These are phyloP conservation scores for Aristolochia californica DNA, from an alignment of 164 flowering plant genomes.

Conservation along the genomic window DNA sequence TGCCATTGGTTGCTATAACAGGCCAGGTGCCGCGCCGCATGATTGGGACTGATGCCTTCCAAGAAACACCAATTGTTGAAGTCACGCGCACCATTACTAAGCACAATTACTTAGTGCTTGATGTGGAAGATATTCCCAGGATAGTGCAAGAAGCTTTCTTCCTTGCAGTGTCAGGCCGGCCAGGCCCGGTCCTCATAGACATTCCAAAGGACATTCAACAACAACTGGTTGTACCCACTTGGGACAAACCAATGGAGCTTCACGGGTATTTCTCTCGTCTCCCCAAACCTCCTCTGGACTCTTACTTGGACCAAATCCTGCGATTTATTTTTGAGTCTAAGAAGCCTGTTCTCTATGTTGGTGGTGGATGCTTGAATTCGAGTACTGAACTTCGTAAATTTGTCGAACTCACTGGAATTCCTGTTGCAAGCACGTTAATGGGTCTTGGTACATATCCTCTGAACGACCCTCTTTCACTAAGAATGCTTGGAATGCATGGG, in stretches of 20 bases:
- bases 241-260: constrained; percentile 34
- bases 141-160: constrained; percentile 48
- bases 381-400: constrained; percentile 43
- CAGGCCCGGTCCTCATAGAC: constrained; percentile 63
- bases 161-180: constrained; percentile 43
- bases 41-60: constrained; percentile 69
- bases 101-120: constrained; percentile 52
- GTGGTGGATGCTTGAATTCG: constrained; percentile 64
- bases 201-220: constrained; percentile 62
- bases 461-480: constrained; percentile 35
- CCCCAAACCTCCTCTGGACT: constrained; percentile 24
- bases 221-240: constrained; percentile 42
- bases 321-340: constrained; percentile 44
- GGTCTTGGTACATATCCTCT: constrained; percentile 49
- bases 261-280: constrained; percentile 39
- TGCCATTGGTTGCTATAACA: constrained; percentile 55
- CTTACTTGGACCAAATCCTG: constrained; percentile 40
- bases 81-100: constrained; percentile 57
- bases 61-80: constrained; percentile 67
- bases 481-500: constrained; percentile 76
- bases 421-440: constrained; percentile 65
- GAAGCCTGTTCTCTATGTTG: constrained; percentile 56
- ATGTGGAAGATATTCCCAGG: constrained; percentile 55
- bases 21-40: constrained; percentile 57
- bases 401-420: constrained; percentile 55